Conservation (phyloP, 2,329 filamentous ascomycete species). For the Apiospora phragmitis region DNA sequence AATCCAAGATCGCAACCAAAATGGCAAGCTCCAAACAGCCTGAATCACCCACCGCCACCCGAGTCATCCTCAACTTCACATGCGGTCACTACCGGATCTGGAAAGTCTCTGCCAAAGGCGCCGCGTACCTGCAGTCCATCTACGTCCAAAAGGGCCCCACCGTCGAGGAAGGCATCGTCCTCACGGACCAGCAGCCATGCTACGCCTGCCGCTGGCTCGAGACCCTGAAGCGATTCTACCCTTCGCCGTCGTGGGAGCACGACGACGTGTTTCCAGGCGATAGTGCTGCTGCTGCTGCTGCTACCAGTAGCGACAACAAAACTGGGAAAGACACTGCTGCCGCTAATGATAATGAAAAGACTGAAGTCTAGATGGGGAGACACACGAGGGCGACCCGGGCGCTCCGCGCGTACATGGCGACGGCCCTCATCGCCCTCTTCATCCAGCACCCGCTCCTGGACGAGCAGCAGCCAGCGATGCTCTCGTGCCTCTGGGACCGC, state of each 20-base stretch:
- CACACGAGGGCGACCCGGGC: background rate
- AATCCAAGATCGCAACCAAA: too few relatives aligned
- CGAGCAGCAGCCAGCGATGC: background rate
- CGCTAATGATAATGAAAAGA: too few relatives aligned
- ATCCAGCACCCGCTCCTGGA: background rate
- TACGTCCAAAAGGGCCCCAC: background rate
- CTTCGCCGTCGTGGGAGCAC: background rate
- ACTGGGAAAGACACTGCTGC: too few relatives aligned
- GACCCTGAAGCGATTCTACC: background rate
- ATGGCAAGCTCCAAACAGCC: background rate
- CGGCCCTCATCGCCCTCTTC: background rate
- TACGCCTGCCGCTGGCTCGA: background rate
- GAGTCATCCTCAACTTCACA: background rate
- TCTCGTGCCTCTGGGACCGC: background rate
- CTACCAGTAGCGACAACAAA: background rate
- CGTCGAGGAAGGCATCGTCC: background rate
- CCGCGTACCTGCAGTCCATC: background rate
- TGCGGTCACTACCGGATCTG: background rate
- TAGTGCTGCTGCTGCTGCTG: background rate
- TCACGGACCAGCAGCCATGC: background rate
- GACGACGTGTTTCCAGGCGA: background rate
- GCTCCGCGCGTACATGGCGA: background rate
- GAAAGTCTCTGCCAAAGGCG: background rate
- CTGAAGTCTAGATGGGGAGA: background rate
- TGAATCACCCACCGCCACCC: background rate